A percentile compares a stretch with the other conserved stretches of the same genome.
phyloP scores from a whole-genome alignment of 805 yeast genomes.

The Yarrowia sp. region DNA sequence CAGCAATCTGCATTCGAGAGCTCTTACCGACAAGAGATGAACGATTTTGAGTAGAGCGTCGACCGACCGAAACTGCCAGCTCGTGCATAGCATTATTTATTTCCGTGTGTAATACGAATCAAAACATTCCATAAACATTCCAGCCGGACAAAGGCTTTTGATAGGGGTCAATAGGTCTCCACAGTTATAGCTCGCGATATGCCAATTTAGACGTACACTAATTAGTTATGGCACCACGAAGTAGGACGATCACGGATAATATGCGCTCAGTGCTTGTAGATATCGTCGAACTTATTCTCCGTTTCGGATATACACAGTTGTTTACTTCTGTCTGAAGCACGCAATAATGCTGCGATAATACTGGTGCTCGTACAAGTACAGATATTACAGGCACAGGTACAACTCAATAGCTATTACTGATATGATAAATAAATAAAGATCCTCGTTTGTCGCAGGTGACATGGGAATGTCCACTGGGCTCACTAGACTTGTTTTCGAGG shows the following conservation, averaged over 20 bases:
- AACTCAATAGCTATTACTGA: neutral
- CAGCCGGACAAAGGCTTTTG: no score
- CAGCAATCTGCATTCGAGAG: slow-evolving; percentile 27
- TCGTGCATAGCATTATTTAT: slow-evolving; percentile 31
- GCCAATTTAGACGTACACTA: neutral
- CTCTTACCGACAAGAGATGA: slow-evolving; percentile 32
- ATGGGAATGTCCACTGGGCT: neutral
- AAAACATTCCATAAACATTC: neutral
- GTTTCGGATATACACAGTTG: neutral
- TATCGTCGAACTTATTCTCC: neutral
- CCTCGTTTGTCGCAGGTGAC: neutral
- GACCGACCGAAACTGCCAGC: neutral
- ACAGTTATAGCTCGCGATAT: no score
- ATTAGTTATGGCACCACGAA: slow-evolving; percentile 1
- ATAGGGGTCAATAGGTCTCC: no score
- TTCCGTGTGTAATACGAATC: slow-evolving; percentile 17
- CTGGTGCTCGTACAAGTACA: neutral
- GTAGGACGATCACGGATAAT: neutral
- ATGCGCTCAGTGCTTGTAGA: neutral
- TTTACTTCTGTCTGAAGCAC: neutral
- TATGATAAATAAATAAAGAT: slow-evolving; percentile 7
- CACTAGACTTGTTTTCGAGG: slow-evolving; percentile 8
- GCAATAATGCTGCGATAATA: no score
- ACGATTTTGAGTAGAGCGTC: slow-evolving; percentile 28
- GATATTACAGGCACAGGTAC: neutral